Percentiles rank a stretch among this genome's conserved stretches.
Conservation (phyloP, 257 asterid genomes). For the Primulina huaijiensis region DNA sequence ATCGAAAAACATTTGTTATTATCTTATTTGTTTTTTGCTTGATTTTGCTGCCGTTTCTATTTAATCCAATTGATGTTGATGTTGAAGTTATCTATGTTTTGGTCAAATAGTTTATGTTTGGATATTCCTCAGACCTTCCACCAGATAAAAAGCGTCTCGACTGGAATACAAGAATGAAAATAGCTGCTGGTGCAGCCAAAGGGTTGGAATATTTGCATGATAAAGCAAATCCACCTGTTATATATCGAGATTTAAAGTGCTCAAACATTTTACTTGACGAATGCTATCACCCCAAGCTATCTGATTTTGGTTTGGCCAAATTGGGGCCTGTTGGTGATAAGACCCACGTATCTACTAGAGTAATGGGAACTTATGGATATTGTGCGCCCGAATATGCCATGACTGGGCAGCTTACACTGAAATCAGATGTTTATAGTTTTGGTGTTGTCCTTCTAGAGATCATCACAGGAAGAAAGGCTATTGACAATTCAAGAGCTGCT, state of each 20-base stretch:
- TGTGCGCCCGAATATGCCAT: not conserved
- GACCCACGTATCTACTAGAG: conserved; percentile 1
- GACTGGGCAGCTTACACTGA: not conserved
- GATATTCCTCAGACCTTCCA: not conserved
- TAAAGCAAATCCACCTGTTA: not conserved
- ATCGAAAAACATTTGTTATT: not conserved
- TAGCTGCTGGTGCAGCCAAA: not conserved
- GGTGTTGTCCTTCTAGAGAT: not conserved
- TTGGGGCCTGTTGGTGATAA: not conserved
- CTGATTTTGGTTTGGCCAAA: conserved; percentile 2
- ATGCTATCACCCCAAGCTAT: not conserved
- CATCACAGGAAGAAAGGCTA: not conserved
- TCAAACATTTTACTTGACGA: not conserved
- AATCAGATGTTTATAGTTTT: not conserved
- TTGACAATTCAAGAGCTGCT: conserved; percentile 2
- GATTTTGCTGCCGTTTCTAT: not conserved
- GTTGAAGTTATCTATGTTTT: not conserved
- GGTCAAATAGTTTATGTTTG: not conserved
- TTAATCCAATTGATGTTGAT: not conserved
- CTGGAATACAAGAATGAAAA: conserved; percentile 1
- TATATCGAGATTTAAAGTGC: conserved; percentile 1
- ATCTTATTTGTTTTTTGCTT: not conserved
- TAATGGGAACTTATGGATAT: not conserved
- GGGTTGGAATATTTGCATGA: conserved; percentile 1
- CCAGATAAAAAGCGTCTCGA: not conserved